Percentiles rank a stretch among this genome's conserved stretches.
These are phyloP conservation scores for Clavariopsis aquatica DNA, from an alignment of 495 filamentous ascomycete genomes.

Conservation along the genomic window DNA sequence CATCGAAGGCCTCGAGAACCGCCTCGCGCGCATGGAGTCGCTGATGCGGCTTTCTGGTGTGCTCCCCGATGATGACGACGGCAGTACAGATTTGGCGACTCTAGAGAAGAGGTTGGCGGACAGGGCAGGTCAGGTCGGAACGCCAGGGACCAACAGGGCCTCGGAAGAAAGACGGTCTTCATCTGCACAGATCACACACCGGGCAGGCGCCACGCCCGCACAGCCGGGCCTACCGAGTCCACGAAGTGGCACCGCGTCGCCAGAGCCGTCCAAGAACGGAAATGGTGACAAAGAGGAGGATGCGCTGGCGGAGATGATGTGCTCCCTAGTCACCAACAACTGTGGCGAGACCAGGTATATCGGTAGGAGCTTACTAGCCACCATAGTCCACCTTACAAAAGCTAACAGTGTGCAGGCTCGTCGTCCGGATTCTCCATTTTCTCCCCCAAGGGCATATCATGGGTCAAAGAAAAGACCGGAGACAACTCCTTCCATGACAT, in stretches of 20 bases:
- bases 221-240: conserved; percentile 37
- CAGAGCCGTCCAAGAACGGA: conserved; percentile 50
- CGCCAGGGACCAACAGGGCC: conserved; percentile 31
- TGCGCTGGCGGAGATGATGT: conserved; percentile 97
- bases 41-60: conserved; percentile 83
- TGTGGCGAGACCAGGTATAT: conserved; percentile 95
- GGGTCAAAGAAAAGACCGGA: conserved; percentile 98
- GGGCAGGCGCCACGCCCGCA: conserved; percentile 13
- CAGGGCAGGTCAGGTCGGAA: conserved; percentile 47
- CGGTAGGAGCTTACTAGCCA: conserved; percentile 57
- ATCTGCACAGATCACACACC: conserved; percentile 5
- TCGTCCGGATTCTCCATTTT: conserved; percentile 99
- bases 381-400: neutral
- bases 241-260: conserved; percentile 53
- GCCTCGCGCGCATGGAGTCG: conserved; percentile 89
- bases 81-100: conserved; percentile 83
- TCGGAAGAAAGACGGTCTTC: conserved; percentile 33
- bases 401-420: conserved; percentile 60
- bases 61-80: conserved; percentile 82
- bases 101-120: conserved; percentile 80
- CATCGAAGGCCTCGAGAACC: conserved; percentile 95
- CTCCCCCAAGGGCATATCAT: conserved; percentile 95
- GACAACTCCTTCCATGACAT: conserved; percentile 93
- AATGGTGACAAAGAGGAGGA: conserved; percentile 71
- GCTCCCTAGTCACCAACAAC: conserved; percentile 96